Evolutionary conservation across 1,284 basidiomycete species (phyloP), one percentile per base, ranked within the genome.

Genomic region (Microbotryomycetes sp.): DNA sequence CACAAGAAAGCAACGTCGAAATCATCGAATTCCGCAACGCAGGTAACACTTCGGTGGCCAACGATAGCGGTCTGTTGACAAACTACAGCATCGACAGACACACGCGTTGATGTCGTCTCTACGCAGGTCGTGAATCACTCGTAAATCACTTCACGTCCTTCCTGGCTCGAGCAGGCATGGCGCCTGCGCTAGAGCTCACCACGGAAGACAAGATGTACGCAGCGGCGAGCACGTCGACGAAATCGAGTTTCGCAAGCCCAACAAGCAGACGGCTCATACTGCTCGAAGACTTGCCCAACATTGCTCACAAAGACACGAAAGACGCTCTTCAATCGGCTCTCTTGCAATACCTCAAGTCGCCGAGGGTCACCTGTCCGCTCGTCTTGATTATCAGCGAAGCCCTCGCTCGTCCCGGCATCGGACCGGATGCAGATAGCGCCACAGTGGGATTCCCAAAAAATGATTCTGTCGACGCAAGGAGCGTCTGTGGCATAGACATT

Each of bases 201-300:
- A 18, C 35, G 61, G 27, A 57, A 30, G 35, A 13, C 57, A 0
- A 21, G 16, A 56, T 50, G 41, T 52, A 54, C 30, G 53, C 47
- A 4, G 46, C 56, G 6, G n/a, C 54, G n/a, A 61, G 54, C 45
- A 26, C 50, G 27, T 13, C 56, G n/a, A 23, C 7, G 52, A 2
- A 0, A 3, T 31, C 48, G 3, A 54, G 58, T 23, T 55, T 59
- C 24, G 63, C 55, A 31, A 45, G 62, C 0, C 71, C 69, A 0
- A 72, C 73, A 2, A 72, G 27, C 3, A 69, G 71, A 15, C 71
- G 60, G 51, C 52, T 94, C 4, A 82, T 98, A 54, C 82, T 98
- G 6, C 79, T 98, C 7, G 92, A 97, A 74, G 90, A 97, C 62
- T 80, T 97, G 3, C 94, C 94, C 0, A 97, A 97, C 72, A 88